phyloP scores from a whole-genome alignment of 176 grass and related monocot species.

The Cenchrus fungigraminus region DNA sequence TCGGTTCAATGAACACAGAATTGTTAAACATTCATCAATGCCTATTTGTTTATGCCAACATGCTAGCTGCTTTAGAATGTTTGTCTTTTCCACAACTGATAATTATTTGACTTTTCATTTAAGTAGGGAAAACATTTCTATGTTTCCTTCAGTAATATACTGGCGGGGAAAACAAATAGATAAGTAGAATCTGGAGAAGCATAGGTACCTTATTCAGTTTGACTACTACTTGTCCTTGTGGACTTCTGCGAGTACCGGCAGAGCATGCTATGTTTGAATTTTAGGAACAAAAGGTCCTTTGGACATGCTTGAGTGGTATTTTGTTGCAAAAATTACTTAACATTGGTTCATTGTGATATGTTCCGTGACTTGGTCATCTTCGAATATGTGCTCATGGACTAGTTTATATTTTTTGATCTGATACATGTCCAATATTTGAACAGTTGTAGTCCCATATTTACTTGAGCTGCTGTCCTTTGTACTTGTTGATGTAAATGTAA shows the following conservation, averaged over 20 bases:
- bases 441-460: not conserved
- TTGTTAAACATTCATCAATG: not conserved
- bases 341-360: not conserved
- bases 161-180: not conserved
- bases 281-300: not conserved
- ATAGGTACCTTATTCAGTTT: not conserved
- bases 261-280: not conserved
- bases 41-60: not conserved
- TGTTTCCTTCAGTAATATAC: not conserved
- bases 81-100: not conserved
- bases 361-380: not conserved
- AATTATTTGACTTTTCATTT: not conserved
- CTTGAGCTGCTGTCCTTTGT: not conserved
- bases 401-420: not conserved
- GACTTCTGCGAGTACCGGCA: not conserved
- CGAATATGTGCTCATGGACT: not conserved
- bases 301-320: not conserved
- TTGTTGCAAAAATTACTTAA: not conserved
- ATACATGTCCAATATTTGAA: constrained; percentile 11
- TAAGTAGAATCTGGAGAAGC: not conserved
- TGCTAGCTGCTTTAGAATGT: not conserved
- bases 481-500: not conserved
- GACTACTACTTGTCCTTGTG: not conserved
- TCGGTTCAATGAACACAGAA: constrained; percentile 13
- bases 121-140: not conserved